phyloP scores from a whole-genome alignment of 352 stramenopile species.

The Globisporangium nunn region DNA sequence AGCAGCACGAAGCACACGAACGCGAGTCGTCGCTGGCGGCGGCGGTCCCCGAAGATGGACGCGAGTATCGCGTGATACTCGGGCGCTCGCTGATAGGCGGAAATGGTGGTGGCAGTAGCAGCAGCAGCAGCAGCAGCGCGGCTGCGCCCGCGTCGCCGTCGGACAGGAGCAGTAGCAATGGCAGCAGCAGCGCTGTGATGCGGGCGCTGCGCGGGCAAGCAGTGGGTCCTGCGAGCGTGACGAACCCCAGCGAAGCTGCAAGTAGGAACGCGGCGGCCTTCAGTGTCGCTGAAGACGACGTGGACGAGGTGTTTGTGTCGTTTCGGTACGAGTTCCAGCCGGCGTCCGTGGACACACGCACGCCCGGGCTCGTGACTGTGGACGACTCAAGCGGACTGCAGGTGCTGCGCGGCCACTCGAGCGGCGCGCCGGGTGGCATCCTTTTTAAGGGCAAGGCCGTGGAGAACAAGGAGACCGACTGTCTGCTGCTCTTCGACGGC shows the following conservation, averaged over 20 bases:
- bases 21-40: background rate
- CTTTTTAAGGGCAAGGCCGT: slow-evolving; percentile 71
- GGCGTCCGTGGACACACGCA: slow-evolving; percentile 62
- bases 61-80: slow-evolving; percentile 48
- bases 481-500: slow-evolving; percentile 75
- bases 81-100: slow-evolving; percentile 31
- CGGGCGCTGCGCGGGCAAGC: background rate
- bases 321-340: slow-evolving; percentile 85
- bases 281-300: background rate
- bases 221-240: background rate
- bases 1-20: background rate
- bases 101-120: no score
- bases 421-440: slow-evolving; percentile 47
- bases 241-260: background rate
- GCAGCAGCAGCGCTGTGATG: slow-evolving; percentile 5
- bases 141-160: background rate
- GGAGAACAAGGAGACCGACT: slow-evolving; percentile 80
- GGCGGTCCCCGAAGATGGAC: slow-evolving; percentile 30
- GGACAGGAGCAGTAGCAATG: background rate
- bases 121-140: background rate
- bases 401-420: slow-evolving; percentile 55
- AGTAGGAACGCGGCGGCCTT: background rate
- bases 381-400: slow-evolving; percentile 53
- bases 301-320: slow-evolving; percentile 30
- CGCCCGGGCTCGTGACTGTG: slow-evolving; percentile 57